Base-by-base conservation (phyloP, 2,329 filamentous ascomycete genomes). In the Graphilbum ipis-grandicollis region DNA sequence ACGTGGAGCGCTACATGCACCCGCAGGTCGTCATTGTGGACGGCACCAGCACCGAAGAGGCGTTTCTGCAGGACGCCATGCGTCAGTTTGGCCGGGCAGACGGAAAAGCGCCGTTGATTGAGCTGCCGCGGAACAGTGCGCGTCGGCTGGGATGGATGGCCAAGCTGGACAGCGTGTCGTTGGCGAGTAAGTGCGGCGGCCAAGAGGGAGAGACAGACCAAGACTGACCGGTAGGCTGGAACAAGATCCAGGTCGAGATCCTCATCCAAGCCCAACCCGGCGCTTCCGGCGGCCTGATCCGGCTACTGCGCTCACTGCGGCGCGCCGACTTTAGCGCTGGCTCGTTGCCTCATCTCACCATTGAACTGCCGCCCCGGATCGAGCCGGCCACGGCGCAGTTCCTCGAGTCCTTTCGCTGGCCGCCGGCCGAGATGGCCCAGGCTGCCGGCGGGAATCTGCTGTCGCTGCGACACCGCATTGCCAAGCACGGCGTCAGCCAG, bases 1-100 rank as follows among this genome's bases (percentile, higher is more conserved):
- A 90, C 46, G 72, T 93, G 31, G 63, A 79, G 40, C 63, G 59
- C 13, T 84, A 76, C 48, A 70, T 93, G 58, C 75, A 79, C 45
- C 85, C 86, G 0, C 79, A 85, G 51, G 82, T 71, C 31, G 59
- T 83, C 15, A 66, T 93, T 21, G 63, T 83, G 21, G 84, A 93
- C 50, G 68, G 70, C 18, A 70, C 73, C 6, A 53, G 52, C 5
- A 56, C 60, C 19, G 86, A 96, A 50, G 75, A 90, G 31, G 39
- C 50, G 0, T 83, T 72, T 47, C 81, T 94, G 44, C 56, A 69
- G 19, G 60, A 62, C 12, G 75, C 67, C 0, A 56, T 83, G 23
- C 64, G 67, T 31, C 56, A 61, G 13, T 71, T 75, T 47, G 58
- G 71, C 1, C 55, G 56, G 6, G 9, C 6, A 2, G 56, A 56